Percentiles rank a stretch among this genome's conserved stretches.
Evolutionary conservation across 2,329 filamentous ascomycete genomes (phyloP).

Genomic region (Botryotinia calthae): DNA sequence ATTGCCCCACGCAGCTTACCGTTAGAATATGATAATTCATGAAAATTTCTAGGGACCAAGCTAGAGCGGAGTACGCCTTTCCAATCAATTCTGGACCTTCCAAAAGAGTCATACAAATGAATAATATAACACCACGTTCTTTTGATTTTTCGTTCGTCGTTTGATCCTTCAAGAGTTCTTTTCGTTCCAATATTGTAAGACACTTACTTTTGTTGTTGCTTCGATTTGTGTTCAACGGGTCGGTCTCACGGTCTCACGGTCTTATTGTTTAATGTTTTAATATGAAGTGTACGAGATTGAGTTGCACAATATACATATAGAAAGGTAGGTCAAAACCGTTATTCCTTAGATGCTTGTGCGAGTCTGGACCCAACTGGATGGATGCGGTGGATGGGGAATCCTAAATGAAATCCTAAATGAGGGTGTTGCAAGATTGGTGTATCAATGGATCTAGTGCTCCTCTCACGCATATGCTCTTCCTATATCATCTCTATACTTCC

Average conservation of each 20-base stretch:
- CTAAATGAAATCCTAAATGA: conserved; percentile 6
- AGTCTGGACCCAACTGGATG: background rate
- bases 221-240: background rate
- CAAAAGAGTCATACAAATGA: background rate
- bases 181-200: background rate
- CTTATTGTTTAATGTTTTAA: conserved; percentile 6
- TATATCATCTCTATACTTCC: background rate
- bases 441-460: background rate
- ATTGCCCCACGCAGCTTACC: background rate
- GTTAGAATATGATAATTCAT: background rate
- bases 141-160: background rate
- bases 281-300: conserved; percentile 7
- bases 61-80: background rate
- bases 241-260: background rate
- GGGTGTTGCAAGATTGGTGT: background rate
- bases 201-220: background rate
- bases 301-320: background rate
- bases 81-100: background rate
- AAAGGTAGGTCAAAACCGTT: background rate
- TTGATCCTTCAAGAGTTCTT: background rate
- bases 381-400: background rate
- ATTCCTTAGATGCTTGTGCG: background rate
- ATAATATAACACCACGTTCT: background rate
- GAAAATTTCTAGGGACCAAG: conserved; percentile 1
- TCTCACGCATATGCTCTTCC: background rate